Base-by-base conservation (phyloP, 306 rosid genomes). In the Hippophae tibetana region DNA sequence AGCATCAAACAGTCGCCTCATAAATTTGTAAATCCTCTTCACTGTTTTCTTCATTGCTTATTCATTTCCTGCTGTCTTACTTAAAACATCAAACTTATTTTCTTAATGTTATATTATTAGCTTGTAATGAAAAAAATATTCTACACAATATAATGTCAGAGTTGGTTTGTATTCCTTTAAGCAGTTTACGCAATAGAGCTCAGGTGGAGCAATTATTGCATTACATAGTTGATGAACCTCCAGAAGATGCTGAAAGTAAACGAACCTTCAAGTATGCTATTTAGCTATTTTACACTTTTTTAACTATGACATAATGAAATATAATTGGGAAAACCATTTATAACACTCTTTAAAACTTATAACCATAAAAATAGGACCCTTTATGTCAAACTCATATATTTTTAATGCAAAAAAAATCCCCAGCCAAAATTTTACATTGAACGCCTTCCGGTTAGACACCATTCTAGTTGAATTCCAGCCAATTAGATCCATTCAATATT, bases 1-100 rank as follows among this genome's bases (percentile, higher is more conserved):
- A 81, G 89, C 95, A 60, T 79, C 86, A 57, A 93, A 93, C 82
- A 93, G 94, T 61, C 97, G 99, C 42, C 95, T 93, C 68, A 84
- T 93, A 73, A 88, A 93, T 74, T 88, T 84, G 99, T 93, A 85
- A 60, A 48, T 70, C 23, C 23, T 18, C 52, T 70, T 61, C 54
- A 42, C 66, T 60, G 54, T 56, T 66, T 7, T 27, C 56, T 47
- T 49, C 14, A 25, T 18, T 13, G 27, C 46, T 27, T 69, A 12
- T 72, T 27, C 50, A 7, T 9, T 47, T 57, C 38, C 25, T 58
- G 47, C 43, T 58, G 6, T 52, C 18, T 25, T 45, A 4, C 10
- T 10, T 5, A 4, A 47, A 47, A 10, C n/a, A 47, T 54, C 11
- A 6, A 40, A 41, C 18, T 64, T 18, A 13, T 46, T 54, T 42